Conservation (phyloP, 176 grass and related monocot species). For the Panicum miliaceum region DNA sequence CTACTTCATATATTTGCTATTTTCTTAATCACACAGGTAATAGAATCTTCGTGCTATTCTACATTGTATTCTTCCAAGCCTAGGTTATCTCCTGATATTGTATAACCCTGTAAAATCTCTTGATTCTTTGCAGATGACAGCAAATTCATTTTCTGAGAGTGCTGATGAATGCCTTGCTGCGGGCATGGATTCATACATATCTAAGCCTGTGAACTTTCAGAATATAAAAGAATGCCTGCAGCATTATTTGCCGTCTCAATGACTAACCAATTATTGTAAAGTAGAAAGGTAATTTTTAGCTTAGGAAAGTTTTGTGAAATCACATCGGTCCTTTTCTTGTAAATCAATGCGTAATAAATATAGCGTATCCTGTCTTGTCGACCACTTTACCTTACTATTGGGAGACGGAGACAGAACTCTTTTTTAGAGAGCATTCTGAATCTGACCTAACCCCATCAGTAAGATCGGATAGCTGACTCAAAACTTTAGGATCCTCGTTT, state of each 20-base stretch:
- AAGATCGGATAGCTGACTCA: constrained; percentile 46
- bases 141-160: constrained; percentile 82
- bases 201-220: constrained; percentile 85
- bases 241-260: constrained; percentile 62
- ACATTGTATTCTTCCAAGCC: background rate
- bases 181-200: constrained; percentile 97
- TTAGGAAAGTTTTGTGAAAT: constrained; percentile 71
- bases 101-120: constrained; percentile 41
- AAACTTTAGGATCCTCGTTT: constrained; percentile 40
- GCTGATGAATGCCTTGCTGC: constrained; percentile 77
- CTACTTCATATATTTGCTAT: constrained; percentile 28
- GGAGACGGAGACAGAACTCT: constrained; percentile 42
- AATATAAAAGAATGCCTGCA: constrained; percentile 78
- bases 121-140: constrained; percentile 86
- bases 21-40: constrained; percentile 34
- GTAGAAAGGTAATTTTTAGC: constrained; percentile 55
- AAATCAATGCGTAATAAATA: constrained; percentile 56
- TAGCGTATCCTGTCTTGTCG: constrained; percentile 28
- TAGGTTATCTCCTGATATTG: constrained; percentile 15
- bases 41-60: background rate
- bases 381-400: constrained; percentile 39
- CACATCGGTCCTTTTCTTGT: constrained; percentile 52
- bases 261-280: constrained; percentile 71
- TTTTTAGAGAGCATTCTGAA: constrained; percentile 41
- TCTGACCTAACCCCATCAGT: constrained; percentile 32